Evolutionary conservation across 495 filamentous ascomycete species (phyloP).

Genomic region (Aspergillus haitiensis): DNA sequence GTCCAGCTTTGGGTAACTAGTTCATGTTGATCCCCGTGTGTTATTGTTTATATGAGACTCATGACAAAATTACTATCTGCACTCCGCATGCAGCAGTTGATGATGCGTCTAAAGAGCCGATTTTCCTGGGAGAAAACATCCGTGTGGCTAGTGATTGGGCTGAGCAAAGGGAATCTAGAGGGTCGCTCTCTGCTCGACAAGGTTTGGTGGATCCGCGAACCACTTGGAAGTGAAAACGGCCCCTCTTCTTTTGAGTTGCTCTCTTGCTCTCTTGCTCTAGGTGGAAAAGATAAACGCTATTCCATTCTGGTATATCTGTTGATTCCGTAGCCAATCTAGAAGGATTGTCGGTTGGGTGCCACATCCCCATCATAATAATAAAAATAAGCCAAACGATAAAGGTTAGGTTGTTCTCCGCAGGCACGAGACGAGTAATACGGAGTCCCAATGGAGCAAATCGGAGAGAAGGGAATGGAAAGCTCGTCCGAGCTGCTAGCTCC

Average conservation of each 20-base stretch:
- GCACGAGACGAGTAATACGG: slow-evolving; percentile 1
- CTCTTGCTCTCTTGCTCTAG: neutral
- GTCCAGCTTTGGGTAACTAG: too few species aligned
- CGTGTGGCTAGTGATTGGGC: slow-evolving; percentile 16
- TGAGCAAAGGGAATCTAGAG: slow-evolving; percentile 3
- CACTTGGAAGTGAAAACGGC: slow-evolving; percentile 1
- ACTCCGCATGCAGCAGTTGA: slow-evolving; percentile 24
- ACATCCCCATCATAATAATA: neutral
- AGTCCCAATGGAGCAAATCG: slow-evolving; percentile 10
- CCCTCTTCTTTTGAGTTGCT: neutral
- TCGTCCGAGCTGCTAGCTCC: neutral
- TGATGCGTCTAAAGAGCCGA: slow-evolving; percentile 13
- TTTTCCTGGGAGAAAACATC: slow-evolving; percentile 13
- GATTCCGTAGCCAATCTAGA: neutral
- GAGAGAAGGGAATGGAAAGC: slow-evolving; percentile 5
- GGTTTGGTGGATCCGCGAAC: slow-evolving; percentile 14
- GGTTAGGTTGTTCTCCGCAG: neutral
- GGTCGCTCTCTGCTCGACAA: neutral
- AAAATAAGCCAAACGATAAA: too few species aligned
- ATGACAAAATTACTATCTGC: slow-evolving; percentile 13
- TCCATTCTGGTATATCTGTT: too few species aligned
- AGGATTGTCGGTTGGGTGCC: slow-evolving; percentile 6
- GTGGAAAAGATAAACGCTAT: too few species aligned
- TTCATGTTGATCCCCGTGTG: neutral
- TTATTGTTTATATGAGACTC: neutral